Base-by-base conservation (phyloP, 768 basidiomycete species). In the Mycena capillaripes region DNA sequence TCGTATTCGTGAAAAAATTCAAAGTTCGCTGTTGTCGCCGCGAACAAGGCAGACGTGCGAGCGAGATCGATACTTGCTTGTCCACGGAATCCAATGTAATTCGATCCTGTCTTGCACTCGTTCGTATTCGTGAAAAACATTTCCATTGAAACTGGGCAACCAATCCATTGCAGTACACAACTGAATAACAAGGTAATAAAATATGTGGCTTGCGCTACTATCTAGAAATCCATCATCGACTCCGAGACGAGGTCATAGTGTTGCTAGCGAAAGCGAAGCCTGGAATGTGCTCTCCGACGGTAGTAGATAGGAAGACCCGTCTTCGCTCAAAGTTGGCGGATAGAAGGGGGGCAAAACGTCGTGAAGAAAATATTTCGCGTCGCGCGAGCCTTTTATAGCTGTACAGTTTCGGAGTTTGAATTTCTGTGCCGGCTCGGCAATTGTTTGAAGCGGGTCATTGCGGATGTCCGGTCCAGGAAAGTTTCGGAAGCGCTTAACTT, bases 181-280 rank as follows among this genome's bases (percentile, higher is more conserved):
- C 46, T n/a, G 21, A n/a, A 36, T 14, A 61, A 12, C 29, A 27
- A 6, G 27, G 32, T 25, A n/a, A 8, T 1, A 27, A 59, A 32
- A 25, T 40, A 66, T 72, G 88, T 91, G 84, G 88, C 89, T 90
- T 86, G 82, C 89, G 86, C 89, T 84, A 91, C 90, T 91, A 91
- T 91, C 90, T 91, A 91, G 90, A 87, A 90, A 87, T 85, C 89
- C 89, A 89, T 91, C 89, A 90, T 89, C 59, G 87, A 86, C 83
- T 72, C 46, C 76, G 44, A 76, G 79, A 81, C 80, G 73, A 76
- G 81, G 84, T 82, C 88, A 70, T 91, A 91, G 89, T 84, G 90
- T 88, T 90, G 90, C 90, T 91, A 91, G 90, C 90, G 90, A 91
- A 91, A 86, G 90, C 81, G 90, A 89, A 90, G 90, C 90, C 77